Conservation (phyloP, 2,329 filamentous ascomycete genomes). For the Pseudogymnoascus sp. region DNA sequence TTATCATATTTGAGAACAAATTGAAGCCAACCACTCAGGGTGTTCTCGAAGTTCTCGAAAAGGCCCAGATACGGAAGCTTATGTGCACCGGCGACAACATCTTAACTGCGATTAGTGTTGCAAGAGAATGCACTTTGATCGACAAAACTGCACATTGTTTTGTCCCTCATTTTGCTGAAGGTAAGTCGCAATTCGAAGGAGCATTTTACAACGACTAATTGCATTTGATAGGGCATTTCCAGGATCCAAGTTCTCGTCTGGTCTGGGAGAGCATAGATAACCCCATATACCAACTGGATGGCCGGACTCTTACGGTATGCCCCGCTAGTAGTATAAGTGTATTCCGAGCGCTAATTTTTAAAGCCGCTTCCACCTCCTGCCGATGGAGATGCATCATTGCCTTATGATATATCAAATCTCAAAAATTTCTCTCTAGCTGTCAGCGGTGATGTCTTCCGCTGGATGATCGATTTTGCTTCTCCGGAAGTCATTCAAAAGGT, state of each 20-base stretch:
- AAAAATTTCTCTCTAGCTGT: constrained; percentile 84
- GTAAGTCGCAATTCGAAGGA: constrained; percentile 31
- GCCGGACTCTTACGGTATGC: constrained; percentile 62
- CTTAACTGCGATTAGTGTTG: constrained; percentile 90
- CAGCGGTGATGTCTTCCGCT: constrained; percentile 89
- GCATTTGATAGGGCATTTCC: constrained; percentile 50
- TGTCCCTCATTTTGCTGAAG: constrained; percentile 78
- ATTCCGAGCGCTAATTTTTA: constrained; percentile 13
- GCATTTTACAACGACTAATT: neutral
- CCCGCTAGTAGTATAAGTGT: neutral
- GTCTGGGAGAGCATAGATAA: constrained; percentile 96
- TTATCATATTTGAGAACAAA: constrained; percentile 99
- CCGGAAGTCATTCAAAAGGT: constrained; percentile 68
- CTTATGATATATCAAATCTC: constrained; percentile 74
- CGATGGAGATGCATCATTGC: constrained; percentile 71
- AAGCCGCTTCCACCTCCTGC: constrained; percentile 64
- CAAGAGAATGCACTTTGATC: constrained; percentile 79
- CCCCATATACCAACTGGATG: constrained; percentile 66
- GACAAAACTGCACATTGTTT: constrained; percentile 81
- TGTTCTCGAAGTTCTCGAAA: constrained; percentile 72
- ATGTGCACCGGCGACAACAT: constrained; percentile 99
- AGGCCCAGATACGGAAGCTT: constrained; percentile 77
- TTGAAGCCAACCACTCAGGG: constrained; percentile 78
- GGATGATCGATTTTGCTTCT: constrained; percentile 86
- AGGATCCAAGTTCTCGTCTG: constrained; percentile 65